phyloP scores from a whole-genome alignment of 108 stramenopile genomes.

The Craspedostauros australis region DNA sequence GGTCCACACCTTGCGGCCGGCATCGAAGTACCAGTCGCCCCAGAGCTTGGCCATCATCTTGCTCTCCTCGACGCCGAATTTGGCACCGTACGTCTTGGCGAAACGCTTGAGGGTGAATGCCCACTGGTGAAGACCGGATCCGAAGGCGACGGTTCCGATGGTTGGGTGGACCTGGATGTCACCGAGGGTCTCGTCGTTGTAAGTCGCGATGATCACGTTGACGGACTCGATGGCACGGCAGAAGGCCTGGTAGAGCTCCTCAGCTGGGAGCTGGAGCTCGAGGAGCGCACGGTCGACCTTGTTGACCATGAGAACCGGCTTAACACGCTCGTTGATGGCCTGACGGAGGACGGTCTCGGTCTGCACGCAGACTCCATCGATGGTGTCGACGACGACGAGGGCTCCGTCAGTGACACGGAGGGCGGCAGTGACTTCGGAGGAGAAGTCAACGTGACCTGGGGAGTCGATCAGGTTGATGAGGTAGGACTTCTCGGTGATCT shows the following conservation, averaged over 20 bases:
- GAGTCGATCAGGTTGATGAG: constrained; percentile 99
- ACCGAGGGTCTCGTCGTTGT: constrained; percentile 96
- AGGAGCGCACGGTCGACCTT: constrained; percentile 99
- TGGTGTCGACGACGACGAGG: constrained; percentile 99
- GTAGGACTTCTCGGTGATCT: constrained; percentile 94
- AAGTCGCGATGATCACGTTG: constrained; percentile 99
- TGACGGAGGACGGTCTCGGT: constrained; percentile 99
- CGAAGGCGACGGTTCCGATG: constrained; percentile 99
- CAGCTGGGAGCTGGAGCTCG: constrained; percentile 97
- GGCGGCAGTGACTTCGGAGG: constrained; percentile 99
- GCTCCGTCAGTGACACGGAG: constrained; percentile 99
- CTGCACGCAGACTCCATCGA: constrained; percentile 99
- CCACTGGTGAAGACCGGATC: constrained; percentile 99
- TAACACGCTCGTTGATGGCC: constrained; percentile 97
- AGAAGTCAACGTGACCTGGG: constrained; percentile 99
- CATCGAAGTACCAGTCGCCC: constrained; percentile 98
- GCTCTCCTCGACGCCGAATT: constrained; percentile 94
- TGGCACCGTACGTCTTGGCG: constrained; percentile 96
- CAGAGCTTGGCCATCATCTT: constrained; percentile 99
- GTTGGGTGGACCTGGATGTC: constrained; percentile 98
- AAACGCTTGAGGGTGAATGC: constrained; percentile 99
- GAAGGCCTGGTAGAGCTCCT: constrained; percentile 99
- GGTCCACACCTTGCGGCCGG: constrained; percentile 92
- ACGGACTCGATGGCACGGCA: constrained; percentile 99
- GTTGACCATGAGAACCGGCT: constrained; percentile 99